Base-by-base conservation (phyloP, 768 basidiomycete species). In the Lactarius psammicola region DNA sequence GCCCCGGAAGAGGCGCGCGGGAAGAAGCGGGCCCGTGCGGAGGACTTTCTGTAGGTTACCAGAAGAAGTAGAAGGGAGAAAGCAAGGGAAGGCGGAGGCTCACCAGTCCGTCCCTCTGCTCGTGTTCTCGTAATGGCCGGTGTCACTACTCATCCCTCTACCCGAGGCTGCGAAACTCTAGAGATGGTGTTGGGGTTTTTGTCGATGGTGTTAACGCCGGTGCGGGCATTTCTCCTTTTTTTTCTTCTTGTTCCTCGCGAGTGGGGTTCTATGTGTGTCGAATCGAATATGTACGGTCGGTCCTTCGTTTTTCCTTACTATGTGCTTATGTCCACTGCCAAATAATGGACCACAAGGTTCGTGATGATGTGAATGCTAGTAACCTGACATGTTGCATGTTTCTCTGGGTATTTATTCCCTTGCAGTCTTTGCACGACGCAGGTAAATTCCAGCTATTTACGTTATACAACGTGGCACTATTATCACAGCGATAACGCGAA, bases 1-100 rank as follows among this genome's bases (percentile, higher is more conserved):
- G 71, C 71, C 31, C 72, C 70, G 36, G 87, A 89, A 59, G 89
- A 90, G 72, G 78, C 83, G 58, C 83, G 89, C 69, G 91, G 92
- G 56, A 91, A 87, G 80, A 94, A 94, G 76, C 80, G 93, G 56
- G 89, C 92, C 56, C 81, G 91, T 69, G 93, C 93, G 36, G 92
- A 94, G 76, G 93, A 94, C 75, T 92, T 91, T 76, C 77, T 94
- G 71, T 92, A 76, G 70, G 57, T 62, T 49, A 56, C 15, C 28
- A 2, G 18, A 42, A 64, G 31, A 54, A 55, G 33, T 28, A 46
- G 59, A 58, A 31, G 54, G 46, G 54, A 34, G 38, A 23, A 46
- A 34, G n/a, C 56, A 59, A 49, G 53, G 70, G 49, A 51, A 66
- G 70, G 58, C 42, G 64, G 71, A 69, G 71, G 68, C 67, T 36